Percentiles rank a stretch among this genome's conserved stretches.
These are phyloP conservation scores for Clarireedia paspali DNA, from an alignment of 2,329 filamentous ascomycete genomes.

Conservation along the genomic window DNA sequence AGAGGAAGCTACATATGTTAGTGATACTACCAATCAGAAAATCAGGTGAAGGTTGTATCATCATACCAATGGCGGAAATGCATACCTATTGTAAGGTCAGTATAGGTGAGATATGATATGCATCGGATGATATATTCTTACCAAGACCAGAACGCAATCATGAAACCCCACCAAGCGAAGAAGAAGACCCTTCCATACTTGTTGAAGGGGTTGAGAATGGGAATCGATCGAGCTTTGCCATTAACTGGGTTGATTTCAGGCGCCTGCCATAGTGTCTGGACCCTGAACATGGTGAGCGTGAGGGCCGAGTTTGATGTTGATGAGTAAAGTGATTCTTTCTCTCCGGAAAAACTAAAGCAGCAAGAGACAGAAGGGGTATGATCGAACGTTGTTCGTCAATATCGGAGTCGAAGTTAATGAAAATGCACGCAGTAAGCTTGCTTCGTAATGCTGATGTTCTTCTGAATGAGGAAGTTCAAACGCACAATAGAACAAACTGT, in stretches of 20 bases:
- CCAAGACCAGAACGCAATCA: conserved; percentile 86
- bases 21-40: conserved; percentile 31
- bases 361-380: neutral
- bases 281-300: conserved; percentile 11
- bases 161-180: conserved; percentile 81
- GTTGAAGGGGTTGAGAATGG: conserved; percentile 69
- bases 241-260: conserved; percentile 62
- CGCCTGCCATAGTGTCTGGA: conserved; percentile 23
- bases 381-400: neutral
- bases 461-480: too few relatives aligned
- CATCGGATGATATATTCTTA: conserved; percentile 38
- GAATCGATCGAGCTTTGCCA: conserved; percentile 73
- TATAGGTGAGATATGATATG: conserved; percentile 52
- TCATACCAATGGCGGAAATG: conserved; percentile 60
- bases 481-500: too few relatives aligned
- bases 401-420: neutral
- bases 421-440: too few relatives aligned
- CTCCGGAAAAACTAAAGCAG: too few relatives aligned
- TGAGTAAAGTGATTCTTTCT: too few relatives aligned
- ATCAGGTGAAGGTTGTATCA: neutral
- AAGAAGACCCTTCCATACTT: conserved; percentile 82
- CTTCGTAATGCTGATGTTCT: too few relatives aligned
- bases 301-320: neutral
- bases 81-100: conserved; percentile 48
- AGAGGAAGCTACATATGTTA: conserved; percentile 25